Evolutionary conservation across 139 green algal species (phyloP), one percentile per base, ranked within the genome.

Genomic region (Deuterostichococcus epilithicus): DNA sequence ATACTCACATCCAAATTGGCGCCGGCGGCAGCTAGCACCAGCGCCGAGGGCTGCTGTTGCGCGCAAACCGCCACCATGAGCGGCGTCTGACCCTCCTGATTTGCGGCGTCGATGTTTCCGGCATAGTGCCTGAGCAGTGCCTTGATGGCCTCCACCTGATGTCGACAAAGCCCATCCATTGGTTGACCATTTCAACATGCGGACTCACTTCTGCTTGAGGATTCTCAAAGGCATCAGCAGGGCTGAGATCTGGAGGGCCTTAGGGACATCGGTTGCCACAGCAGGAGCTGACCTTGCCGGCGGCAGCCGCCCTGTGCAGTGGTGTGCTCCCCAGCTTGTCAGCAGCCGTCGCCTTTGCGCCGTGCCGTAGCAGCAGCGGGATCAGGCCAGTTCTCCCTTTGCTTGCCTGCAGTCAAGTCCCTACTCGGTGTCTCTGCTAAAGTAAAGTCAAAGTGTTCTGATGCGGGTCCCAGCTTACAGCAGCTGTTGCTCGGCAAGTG

Each of bases 331-430:
- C 88, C 13, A 82, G 89, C n/a, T 68, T 72, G 70, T 92, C 88
- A 26, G 74, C 68, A 0, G 74, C 74, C 59, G 83, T 78, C 5
- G 85, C 81, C 6, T 78, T 70, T 0, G 82, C 84, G 2, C 84
- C 80, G 1, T 70, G 36, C 25, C 66, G 5, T 20, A 92, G 76
- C 73, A 91, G 74, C 30, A 83, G 63, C 47, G 75, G 70, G 34
- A 89, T 60, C 10, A 87, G 66, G 3, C 13, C 69, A 1, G 75
- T 71, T 20, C 72, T 66, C 35, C 85, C 86, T 66, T 92, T 92
- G 79, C 84, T 88, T n/a, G 84, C 85, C 87, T 91, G 83, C 28
- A 71, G 23, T n/a, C n/a, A n/a, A n/a, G n/a, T n/a, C n/a, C n/a
- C n/a, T n/a, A n/a, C n/a, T n/a, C n/a, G n/a, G n/a, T n/a, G n/a